A percentile compares a stretch with the other conserved stretches of the same genome.
Conservation (phyloP, 108 stramenopile species). For the Cyclotella cryptica region DNA sequence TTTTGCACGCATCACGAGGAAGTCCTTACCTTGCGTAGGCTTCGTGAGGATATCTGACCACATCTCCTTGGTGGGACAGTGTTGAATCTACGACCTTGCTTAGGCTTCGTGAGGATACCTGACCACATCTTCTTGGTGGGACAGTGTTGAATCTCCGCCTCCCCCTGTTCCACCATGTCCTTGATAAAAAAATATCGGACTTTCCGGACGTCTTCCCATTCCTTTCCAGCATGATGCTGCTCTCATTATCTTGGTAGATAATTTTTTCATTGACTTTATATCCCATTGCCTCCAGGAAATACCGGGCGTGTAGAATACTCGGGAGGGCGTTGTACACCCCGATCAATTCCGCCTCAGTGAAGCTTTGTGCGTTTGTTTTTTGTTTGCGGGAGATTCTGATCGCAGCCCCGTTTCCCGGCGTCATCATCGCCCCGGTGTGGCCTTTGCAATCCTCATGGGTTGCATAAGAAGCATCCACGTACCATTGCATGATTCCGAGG, state of each 20-base stretch:
- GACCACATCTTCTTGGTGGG: too few species aligned
- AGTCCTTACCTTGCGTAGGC: neutral
- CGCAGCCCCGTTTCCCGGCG: neutral
- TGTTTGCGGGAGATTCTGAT: slow-evolving; percentile 1
- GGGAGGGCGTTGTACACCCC: neutral
- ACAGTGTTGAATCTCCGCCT: too few species aligned
- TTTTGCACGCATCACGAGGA: neutral
- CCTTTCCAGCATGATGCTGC: slow-evolving; percentile 54
- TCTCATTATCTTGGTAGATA: slow-evolving; percentile 56
- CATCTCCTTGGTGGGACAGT: neutral
- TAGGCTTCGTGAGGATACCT: neutral
- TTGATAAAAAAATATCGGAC: too few species aligned
- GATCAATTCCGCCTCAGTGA: neutral
- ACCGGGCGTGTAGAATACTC: too few species aligned
- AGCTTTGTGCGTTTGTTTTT: neutral
- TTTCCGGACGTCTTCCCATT: slow-evolving; percentile 38
- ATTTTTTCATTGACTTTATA: neutral
- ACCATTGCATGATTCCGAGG: neutral
- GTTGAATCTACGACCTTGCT: neutral
- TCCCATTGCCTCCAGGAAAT: neutral
- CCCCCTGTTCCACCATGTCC: too few species aligned
- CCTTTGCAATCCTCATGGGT: neutral
- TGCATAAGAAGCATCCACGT: too few species aligned
- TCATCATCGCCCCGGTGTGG: too few species aligned
- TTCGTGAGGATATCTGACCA: too few species aligned